Base-by-base conservation (phyloP, 352 stramenopile genomes). In the Globisporangium paddicum region DNA sequence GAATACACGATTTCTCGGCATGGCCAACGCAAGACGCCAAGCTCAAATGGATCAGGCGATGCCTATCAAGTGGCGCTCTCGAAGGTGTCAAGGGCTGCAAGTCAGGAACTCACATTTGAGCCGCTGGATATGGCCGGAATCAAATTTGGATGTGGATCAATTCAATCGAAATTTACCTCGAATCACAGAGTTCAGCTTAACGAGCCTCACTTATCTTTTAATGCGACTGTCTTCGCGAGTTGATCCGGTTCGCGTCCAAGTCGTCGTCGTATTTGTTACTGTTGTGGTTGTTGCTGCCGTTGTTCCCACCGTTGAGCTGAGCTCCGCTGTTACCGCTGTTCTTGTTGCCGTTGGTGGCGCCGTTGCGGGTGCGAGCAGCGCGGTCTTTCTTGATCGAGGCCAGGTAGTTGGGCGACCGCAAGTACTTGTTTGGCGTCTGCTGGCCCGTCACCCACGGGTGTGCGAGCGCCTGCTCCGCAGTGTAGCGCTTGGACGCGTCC, bases 361-460 rank as follows among this genome's bases (percentile, higher is more conserved):
- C 48, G 8, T 58, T 48, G 19, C 49, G 40, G 0, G 30, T 50
- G 61, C 62, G 38, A 71, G 60, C 58, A 71, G 56, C 52, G 32
- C 81, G 75, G 57, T 90, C 76, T 62, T 90, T 74, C 67, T 89
- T 89, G 62, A 94, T 93, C 45, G 75, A 80, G 48, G 80, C 74
- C 54, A 96, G 62, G 59, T 96, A 93, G 65, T 94, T 94, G 32
- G 86, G 86, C 23, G 86, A 96, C 47, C 89, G 87, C 32, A 96
- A 63, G 68, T 74, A 93, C 68, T 93, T 86, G 80, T 96, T 93
- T 34, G 86, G 83, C 8, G 85, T 94, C 53, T 85, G 77, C 50
- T 89, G 74, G 11, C 86, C 86, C 23, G 84, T 94, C 58, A 96
- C 86, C 86, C 86, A 96, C 58, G 84, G 86, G 60, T 96, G 86